Evolutionary conservation across 1,284 basidiomycete genomes (phyloP).

Genomic region (Austropuccinia psidii): DNA sequence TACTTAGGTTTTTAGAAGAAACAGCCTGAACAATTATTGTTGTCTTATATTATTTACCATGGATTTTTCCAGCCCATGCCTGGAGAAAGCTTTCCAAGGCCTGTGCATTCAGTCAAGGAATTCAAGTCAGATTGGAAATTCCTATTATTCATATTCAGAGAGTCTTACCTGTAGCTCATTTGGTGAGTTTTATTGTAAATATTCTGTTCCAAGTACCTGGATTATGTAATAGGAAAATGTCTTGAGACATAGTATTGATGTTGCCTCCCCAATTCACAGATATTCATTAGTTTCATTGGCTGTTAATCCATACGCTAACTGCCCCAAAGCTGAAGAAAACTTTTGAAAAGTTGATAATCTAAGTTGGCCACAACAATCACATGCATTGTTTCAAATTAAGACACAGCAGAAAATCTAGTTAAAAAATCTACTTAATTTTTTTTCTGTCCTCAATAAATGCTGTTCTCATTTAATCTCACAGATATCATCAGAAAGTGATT

Average conservation of each 20-base stretch:
- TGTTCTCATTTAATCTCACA: neutral
- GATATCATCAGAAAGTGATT: neutral
- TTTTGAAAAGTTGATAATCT: neutral
- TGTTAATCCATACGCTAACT: neutral
- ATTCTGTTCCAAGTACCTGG: neutral
- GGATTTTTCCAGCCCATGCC: neutral
- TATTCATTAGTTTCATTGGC: neutral
- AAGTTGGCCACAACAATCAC: neutral
- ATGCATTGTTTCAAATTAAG: neutral
- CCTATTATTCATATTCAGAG: neutral
- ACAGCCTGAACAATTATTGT: conserved; percentile 4
- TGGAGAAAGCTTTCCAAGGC: neutral
- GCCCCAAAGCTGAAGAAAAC: neutral
- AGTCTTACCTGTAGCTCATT: neutral
- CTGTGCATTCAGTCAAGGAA: conserved; percentile 11
- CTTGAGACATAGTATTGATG: neutral
- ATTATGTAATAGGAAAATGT: neutral
- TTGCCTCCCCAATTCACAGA: neutral
- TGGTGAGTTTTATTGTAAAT: neutral
- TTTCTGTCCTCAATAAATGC: too few species aligned
- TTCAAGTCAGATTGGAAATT: neutral
- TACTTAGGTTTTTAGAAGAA: neutral
- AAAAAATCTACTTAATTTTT: too few species aligned
- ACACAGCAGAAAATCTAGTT: neutral
- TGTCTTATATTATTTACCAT: too few species aligned